A percentile compares a stretch with the other conserved stretches of the same genome.
Evolutionary conservation across 768 basidiomycete genomes (phyloP).

Genomic region (Amylocystis lapponica): DNA sequence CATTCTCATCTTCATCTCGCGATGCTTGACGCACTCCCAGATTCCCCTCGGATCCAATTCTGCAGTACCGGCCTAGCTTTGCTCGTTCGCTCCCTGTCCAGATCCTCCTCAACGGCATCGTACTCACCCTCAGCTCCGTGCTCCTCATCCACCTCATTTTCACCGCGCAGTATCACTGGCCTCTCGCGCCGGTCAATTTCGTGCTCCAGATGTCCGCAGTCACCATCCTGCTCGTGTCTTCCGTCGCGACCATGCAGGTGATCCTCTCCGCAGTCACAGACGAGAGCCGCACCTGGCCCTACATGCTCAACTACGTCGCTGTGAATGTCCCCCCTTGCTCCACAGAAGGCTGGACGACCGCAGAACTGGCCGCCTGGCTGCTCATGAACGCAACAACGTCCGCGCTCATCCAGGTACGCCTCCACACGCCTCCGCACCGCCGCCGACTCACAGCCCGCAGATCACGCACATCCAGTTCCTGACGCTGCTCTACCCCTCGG

Average conservation of each 20-base stretch:
- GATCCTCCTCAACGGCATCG: constrained; percentile 78
- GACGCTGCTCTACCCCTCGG: constrained; percentile 89
- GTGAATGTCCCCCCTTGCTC: constrained; percentile 65
- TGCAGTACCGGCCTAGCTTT: constrained; percentile 72
- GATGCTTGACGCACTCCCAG: no score
- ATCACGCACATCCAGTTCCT: constrained; percentile 98
- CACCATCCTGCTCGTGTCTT: constrained; percentile 68
- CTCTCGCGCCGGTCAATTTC: constrained; percentile 90
- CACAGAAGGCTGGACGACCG: constrained; percentile 49
- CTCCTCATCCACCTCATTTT: constrained; percentile 91
- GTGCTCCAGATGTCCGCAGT: constrained; percentile 84
- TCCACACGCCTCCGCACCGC: background rate
- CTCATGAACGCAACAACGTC: constrained; percentile 84
- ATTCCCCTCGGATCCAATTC: constrained; percentile 59
- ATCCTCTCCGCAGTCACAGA: constrained; percentile 53
- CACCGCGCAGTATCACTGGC: constrained; percentile 94
- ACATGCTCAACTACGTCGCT: constrained; percentile 91
- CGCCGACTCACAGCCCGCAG: constrained; percentile 32
- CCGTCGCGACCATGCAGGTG: constrained; percentile 72
- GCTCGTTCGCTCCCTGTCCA: constrained; percentile 89
- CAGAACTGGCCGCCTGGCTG: constrained; percentile 73
- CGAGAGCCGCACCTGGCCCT: constrained; percentile 82
- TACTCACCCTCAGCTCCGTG: constrained; percentile 77
- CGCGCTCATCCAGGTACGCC: constrained; percentile 75
- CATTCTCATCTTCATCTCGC: no score